These are phyloP conservation scores for Sclerotinia minor DNA, from an alignment of 2,329 filamentous ascomycete species.

Conservation along the genomic window DNA sequence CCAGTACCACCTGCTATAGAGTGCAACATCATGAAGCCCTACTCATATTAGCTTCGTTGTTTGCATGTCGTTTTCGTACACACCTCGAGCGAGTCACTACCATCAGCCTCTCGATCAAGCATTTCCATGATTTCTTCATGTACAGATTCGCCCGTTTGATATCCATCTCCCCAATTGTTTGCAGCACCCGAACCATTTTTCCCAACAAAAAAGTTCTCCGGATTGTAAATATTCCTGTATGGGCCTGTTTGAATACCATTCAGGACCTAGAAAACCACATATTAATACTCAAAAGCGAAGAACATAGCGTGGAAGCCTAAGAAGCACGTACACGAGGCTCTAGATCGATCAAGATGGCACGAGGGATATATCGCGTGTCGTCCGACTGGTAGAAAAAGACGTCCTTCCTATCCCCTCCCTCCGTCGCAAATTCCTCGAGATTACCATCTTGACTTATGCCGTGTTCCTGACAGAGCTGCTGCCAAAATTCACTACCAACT, in stretches of 20 bases:
- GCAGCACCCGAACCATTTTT: conserved; percentile 92
- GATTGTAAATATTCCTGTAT: conserved; percentile 99
- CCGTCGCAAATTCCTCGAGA: conserved; percentile 94
- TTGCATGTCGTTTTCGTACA: conserved; percentile 1
- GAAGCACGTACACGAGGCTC: conserved; percentile 71
- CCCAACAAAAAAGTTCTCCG: conserved; percentile 97
- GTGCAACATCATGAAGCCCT: conserved; percentile 98
- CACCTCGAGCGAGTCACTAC: conserved; percentile 92
- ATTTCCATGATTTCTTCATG: conserved; percentile 99
- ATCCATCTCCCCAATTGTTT: conserved; percentile 98
- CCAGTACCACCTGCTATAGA: conserved; percentile 97
- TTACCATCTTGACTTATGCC: conserved; percentile 98
- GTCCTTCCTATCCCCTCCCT: conserved; percentile 96
- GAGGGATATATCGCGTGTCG: conserved; percentile 95
- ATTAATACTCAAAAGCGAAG: conserved; percentile 18
- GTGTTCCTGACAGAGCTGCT: conserved; percentile 96
- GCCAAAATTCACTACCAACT: conserved; percentile 99
- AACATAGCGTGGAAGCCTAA: not conserved
- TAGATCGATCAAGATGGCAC: conserved; percentile 91
- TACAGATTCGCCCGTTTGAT: conserved; percentile 86
- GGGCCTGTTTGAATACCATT: conserved; percentile 89
- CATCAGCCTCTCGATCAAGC: conserved; percentile 97
- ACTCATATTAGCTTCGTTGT: conserved; percentile 33
- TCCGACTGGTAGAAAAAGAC: conserved; percentile 99
- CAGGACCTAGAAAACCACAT: conserved; percentile 61